Percentiles rank a stretch among this genome's conserved stretches.
Conservation (phyloP, 2,329 filamentous ascomycete genomes). For the Didymella glomerata region DNA sequence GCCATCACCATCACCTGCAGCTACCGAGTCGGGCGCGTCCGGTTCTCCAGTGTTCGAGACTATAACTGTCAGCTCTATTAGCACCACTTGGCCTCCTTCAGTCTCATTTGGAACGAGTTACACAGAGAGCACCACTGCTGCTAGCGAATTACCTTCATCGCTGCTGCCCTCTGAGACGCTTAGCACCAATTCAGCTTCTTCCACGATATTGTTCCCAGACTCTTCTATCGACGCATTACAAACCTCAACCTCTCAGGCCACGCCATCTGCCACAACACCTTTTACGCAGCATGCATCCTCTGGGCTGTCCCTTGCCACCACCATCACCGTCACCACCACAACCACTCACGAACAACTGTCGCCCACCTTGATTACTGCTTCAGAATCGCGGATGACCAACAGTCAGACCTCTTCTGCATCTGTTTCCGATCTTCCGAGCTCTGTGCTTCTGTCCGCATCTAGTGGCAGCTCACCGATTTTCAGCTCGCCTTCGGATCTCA, state of each 20-base stretch:
- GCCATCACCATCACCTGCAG: not conserved
- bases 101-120: not conserved
- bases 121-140: not conserved
- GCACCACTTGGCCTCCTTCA: too few relatives aligned
- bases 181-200: not conserved
- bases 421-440: not conserved
- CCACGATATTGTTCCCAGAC: not conserved
- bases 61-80: too few relatives aligned
- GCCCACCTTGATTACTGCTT: not conserved
- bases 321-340: too few relatives aligned
- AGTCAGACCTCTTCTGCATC: not conserved
- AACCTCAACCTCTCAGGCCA: not conserved
- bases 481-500: not conserved
- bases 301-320: not conserved
- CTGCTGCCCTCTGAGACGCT: conserved; percentile 9
- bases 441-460: not conserved
- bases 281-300: not conserved
- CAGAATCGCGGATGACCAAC: not conserved
- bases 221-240: not conserved
- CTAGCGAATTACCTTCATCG: not conserved
- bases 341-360: too few relatives aligned
- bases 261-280: not conserved
- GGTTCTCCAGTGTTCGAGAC: not conserved
- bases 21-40: not conserved
- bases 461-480: not conserved